phyloP scores from a whole-genome alignment of 1,139 yeast species.

The Spencermartinsiella ligniputridi region DNA sequence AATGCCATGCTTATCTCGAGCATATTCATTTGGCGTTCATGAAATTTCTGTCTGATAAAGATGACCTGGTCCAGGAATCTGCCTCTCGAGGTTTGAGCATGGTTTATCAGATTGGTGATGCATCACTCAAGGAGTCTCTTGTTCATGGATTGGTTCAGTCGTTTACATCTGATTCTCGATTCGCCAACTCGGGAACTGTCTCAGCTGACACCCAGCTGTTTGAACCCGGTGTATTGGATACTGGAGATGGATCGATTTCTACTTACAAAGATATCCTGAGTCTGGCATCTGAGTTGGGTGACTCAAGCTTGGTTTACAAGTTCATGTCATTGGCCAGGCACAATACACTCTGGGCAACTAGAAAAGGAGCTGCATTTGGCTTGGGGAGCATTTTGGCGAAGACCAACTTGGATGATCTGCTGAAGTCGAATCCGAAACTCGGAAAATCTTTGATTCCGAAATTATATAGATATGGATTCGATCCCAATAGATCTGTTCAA shows the following conservation, averaged over 20 bases:
- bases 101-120: constrained; percentile 73
- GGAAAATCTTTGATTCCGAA: constrained; percentile 70
- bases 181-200: constrained; percentile 62
- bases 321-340: constrained; percentile 90
- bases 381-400: constrained; percentile 80
- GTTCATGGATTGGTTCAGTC: constrained; percentile 73
- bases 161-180: constrained; percentile 62
- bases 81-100: constrained; percentile 86
- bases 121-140: constrained; percentile 63
- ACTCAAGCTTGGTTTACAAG: constrained; percentile 87
- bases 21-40: constrained; percentile 67
- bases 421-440: constrained; percentile 50
- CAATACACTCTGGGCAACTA: constrained; percentile 86
- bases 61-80: constrained; percentile 82
- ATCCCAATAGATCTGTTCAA: constrained; percentile 73
- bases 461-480: constrained; percentile 77
- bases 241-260: constrained; percentile 81
- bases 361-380: constrained; percentile 93
- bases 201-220: constrained; percentile 79
- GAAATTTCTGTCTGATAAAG: constrained; percentile 71
- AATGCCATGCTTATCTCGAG: constrained; percentile 43
- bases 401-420: constrained; percentile 61
- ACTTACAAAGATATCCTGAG: constrained; percentile 76
- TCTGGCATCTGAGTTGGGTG: constrained; percentile 91
- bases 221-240: constrained; percentile 73